These are phyloP conservation scores for Chytriomyces sp. DNA, from an alignment of 192 early-diverging fungal genomes.

Conservation along the genomic window DNA sequence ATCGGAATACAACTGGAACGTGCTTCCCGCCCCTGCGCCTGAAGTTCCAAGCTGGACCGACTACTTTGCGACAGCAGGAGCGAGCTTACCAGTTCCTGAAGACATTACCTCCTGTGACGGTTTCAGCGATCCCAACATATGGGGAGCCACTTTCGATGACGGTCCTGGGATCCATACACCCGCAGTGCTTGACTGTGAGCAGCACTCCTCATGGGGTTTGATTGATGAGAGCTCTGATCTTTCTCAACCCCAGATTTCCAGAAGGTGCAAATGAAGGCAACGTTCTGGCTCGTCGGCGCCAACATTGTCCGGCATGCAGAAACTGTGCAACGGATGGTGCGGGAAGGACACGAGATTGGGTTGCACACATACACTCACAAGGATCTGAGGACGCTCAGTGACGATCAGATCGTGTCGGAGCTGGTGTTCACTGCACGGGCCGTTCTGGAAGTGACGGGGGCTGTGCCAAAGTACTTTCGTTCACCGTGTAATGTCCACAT, in stretches of 20 bases:
- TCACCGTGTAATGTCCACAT: constrained; percentile 9
- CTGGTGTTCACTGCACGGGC: constrained; percentile 64
- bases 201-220: no score
- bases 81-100: no score
- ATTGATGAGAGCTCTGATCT: no score
- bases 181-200: constrained; percentile 7
- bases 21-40: not conserved
- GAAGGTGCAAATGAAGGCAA: constrained; percentile 17
- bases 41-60: not conserved
- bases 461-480: constrained; percentile 37
- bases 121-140: not conserved
- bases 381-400: constrained; percentile 61
- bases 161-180: not conserved
- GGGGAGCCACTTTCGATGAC: constrained; percentile 16
- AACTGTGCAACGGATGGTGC: constrained; percentile 11
- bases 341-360: constrained; percentile 38
- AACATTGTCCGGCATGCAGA: constrained; percentile 22
- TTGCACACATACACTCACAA: constrained; percentile 63
- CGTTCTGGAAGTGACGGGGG: constrained; percentile 43
- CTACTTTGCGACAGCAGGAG: not conserved
- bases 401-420: constrained; percentile 73
- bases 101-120: no score
- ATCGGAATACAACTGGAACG: not conserved
- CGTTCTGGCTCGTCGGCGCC: constrained; percentile 38
- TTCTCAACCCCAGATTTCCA: not conserved